Conservation (phyloP, 2,329 filamentous ascomycete genomes). For the Cladophialophora bantiana region DNA sequence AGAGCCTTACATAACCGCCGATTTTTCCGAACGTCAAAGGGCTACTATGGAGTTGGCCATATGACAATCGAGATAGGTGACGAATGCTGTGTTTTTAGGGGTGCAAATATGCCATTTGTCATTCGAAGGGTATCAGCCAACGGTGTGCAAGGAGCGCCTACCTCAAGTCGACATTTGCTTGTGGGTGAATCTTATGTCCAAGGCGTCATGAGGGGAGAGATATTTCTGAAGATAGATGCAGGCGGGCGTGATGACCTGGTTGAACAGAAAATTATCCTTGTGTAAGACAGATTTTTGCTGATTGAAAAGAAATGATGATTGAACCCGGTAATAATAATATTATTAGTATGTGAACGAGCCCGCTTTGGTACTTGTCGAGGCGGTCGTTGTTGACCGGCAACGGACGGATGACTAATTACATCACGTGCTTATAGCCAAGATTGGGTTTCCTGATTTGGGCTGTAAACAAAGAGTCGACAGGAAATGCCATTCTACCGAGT, state of each 20-base stretch:
- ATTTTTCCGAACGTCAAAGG: constrained; percentile 24
- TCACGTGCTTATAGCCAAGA: constrained; percentile 13
- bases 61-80: constrained; percentile 18
- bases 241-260: background rate
- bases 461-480: constrained; percentile 25
- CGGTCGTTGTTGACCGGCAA: background rate
- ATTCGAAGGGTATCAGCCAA: constrained; percentile 11
- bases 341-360: too few relatives aligned
- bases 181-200: constrained; percentile 32
- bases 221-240: constrained; percentile 7
- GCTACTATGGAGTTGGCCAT: constrained; percentile 29
- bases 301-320: background rate
- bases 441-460: constrained; percentile 11
- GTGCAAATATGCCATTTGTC: constrained; percentile 26
- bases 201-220: constrained; percentile 27
- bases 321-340: background rate
- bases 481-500: background rate
- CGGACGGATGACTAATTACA: background rate
- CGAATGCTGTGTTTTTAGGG: constrained; percentile 24
- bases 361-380: background rate
- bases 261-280: constrained; percentile 1
- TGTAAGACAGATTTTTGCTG: background rate
- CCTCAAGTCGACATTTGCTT: constrained; percentile 2
- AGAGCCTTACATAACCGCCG: constrained; percentile 23
- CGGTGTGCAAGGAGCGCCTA: background rate